Conservation (phyloP, 2,329 filamentous ascomycete genomes). For the Tricladium varicosporioides region DNA sequence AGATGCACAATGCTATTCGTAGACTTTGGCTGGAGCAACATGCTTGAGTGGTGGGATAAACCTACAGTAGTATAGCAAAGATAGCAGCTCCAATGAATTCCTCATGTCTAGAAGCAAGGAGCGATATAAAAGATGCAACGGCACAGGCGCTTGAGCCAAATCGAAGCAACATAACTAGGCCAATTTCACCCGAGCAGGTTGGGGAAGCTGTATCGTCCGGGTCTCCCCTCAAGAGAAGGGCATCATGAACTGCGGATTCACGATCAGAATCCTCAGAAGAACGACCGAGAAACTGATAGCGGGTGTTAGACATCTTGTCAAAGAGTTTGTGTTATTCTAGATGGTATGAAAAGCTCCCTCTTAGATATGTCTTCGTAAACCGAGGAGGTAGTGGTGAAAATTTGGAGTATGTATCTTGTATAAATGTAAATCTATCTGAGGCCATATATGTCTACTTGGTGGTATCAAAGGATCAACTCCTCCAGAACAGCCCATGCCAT, state of each 20-base stretch:
- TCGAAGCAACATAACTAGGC: background rate
- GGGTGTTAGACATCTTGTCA: conserved; percentile 25
- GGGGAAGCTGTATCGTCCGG: background rate
- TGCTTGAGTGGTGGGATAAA: background rate
- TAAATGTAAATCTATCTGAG: background rate
- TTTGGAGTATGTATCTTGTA: background rate
- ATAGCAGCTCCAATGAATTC: conserved; percentile 4
- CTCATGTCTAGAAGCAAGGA: background rate
- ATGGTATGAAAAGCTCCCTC: background rate
- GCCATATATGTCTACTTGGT: background rate
- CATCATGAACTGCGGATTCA: background rate
- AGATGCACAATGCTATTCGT: no score
- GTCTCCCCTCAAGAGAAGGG: background rate
- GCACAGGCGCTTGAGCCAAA: background rate
- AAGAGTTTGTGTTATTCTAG: background rate
- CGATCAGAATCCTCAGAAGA: conserved; percentile 6
- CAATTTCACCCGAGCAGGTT: background rate
- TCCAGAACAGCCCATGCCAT: background rate
- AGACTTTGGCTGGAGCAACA: background rate
- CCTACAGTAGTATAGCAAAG: conserved; percentile 10
- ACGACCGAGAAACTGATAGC: conserved; percentile 5
- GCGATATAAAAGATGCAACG: background rate
- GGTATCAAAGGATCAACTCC: background rate
- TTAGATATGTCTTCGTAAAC: background rate
- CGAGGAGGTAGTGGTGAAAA: background rate